Conservation (phyloP, 78 protist species). For the Tieghemostelium lacteum region DNA sequence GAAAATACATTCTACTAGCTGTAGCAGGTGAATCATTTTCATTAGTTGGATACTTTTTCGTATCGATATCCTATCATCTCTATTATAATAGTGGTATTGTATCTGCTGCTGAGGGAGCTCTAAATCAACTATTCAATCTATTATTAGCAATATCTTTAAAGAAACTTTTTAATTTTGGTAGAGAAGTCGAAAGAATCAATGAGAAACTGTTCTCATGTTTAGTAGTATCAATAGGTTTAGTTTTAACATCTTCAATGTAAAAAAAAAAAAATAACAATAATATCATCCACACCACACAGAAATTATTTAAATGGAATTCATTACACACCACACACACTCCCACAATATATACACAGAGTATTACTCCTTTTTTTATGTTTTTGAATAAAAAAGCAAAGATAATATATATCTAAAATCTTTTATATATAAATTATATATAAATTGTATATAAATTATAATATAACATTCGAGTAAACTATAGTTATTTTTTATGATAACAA, state of each 20-base stretch:
- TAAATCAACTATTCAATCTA: conserved; percentile 58
- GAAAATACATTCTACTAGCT: conserved; percentile 21
- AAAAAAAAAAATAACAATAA: no score
- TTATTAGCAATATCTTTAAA: conserved; percentile 30
- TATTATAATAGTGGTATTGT: conserved; percentile 70
- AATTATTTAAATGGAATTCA: no score
- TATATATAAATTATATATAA: no score
- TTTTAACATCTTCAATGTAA: conserved; percentile 13
- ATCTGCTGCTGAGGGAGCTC: conserved; percentile 59
- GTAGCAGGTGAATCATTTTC: conserved; percentile 38
- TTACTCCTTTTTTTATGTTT: no score
- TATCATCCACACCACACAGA: no score
- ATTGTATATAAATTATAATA: no score
- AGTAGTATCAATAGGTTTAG: conserved; percentile 41
- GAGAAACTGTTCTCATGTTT: conserved; percentile 54
- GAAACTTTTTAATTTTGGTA: conserved; percentile 44
- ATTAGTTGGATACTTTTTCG: conserved; percentile 45
- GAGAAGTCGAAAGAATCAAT: conserved; percentile 60
- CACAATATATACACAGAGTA: no score
- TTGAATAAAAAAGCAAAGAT: no score
- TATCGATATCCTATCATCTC: conserved; percentile 61
- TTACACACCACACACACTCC: no score
- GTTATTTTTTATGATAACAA: conserved; percentile 83
- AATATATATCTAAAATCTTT: no score
- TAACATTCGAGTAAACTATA: no score